Base-by-base conservation (phyloP, 768 basidiomycete species). In the Cubamyces sp. region DNA sequence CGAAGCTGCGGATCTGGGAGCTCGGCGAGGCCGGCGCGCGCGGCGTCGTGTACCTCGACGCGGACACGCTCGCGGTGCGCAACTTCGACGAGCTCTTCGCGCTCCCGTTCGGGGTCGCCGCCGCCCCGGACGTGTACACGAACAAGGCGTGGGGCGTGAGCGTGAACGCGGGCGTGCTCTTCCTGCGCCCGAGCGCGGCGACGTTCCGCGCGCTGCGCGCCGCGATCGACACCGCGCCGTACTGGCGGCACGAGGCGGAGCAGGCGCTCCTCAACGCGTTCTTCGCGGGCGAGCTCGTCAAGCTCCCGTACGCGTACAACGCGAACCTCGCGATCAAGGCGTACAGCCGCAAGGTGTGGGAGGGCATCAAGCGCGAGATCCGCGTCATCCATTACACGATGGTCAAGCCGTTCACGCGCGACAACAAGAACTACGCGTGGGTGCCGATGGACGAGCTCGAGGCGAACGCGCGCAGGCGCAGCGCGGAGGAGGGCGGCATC, bases 21-120 rank as follows among this genome's bases (percentile, higher is more conserved):
- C 67, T 81, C 37, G 75, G 76, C 49, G 52, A 56, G 48, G 54
- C 69, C 1, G 74, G 77, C 43, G 66, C 77, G 62, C 61, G 70
- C 28, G 49, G 68, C 39, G 71, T 75, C 15, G 73, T 80, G 25
- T 79, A 80, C 65, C 71, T 81, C 56, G 75, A 78, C 64, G 74
- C 76, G n/a, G 79, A 81, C 70, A 79, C 77, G 12, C 75, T 80
- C 64, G 79, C 77, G 19, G 74, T 70, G 8, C 70, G 69, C 41
- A 78, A 79, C 61, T 75, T 81, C 62, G 77, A 79, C 66, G 80
- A 81, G 66, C 74, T 81, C n/a, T 81, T 79, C 67, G 61, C 74
- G 14, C 62, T 77, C 5, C 79, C 79, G 14, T 79, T 74, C 72
- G 64, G 66, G 19, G 76, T 81, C 61, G 79, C 70, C 21, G 80